Percentiles rank a stretch among this genome's conserved stretches.
These are phyloP conservation scores for Aspergillus nidulans DNA, from an alignment of 495 filamentous ascomycete species.

Conservation along the genomic window DNA sequence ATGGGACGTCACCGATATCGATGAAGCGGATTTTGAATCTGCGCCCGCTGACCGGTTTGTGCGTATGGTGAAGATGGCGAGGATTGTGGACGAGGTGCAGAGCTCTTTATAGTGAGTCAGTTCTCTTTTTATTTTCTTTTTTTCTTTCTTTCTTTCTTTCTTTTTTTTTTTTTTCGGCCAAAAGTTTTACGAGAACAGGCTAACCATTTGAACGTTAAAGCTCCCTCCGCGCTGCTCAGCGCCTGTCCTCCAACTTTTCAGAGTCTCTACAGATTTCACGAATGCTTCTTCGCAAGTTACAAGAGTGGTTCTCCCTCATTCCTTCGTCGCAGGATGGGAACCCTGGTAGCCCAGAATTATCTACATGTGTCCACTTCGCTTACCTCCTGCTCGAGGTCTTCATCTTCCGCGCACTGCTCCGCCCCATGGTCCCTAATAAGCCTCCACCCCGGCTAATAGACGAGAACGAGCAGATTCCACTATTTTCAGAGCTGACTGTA, in stretches of 20 bases:
- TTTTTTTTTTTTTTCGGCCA: too few relatives aligned
- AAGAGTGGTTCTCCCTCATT: slow-evolving; percentile 25
- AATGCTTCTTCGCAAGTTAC: slow-evolving; percentile 24
- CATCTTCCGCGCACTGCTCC: slow-evolving; percentile 34
- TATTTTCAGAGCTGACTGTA: slow-evolving; percentile 11
- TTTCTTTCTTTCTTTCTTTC: too few relatives aligned
- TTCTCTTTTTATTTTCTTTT: too few relatives aligned
- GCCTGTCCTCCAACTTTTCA: slow-evolving; percentile 25
- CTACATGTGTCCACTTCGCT: slow-evolving; percentile 33
- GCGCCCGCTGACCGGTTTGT: slow-evolving; percentile 23
- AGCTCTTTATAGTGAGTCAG: slow-evolving; percentile 29
- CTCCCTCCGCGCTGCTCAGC: slow-evolving; percentile 31
- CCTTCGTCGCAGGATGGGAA: not conserved
- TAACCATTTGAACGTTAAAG: too few relatives aligned
- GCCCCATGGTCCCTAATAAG: slow-evolving; percentile 32
- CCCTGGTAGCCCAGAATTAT: not conserved
- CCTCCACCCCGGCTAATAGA: slow-evolving; percentile 33
- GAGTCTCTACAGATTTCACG: slow-evolving; percentile 27
- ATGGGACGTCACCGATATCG: slow-evolving; percentile 73
- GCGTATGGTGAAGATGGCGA: slow-evolving; percentile 24
- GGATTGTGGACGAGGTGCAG: slow-evolving; percentile 31
- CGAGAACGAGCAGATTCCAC: slow-evolving; percentile 18
- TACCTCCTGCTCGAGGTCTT: slow-evolving; percentile 33
- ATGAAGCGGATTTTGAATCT: slow-evolving; percentile 57
- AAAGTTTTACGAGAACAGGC: too few relatives aligned